A percentile compares a stretch with the other conserved stretches of the same genome.
phyloP scores from a whole-genome alignment of 2,329 filamentous ascomycete species.

The Verticillium alfalfae region DNA sequence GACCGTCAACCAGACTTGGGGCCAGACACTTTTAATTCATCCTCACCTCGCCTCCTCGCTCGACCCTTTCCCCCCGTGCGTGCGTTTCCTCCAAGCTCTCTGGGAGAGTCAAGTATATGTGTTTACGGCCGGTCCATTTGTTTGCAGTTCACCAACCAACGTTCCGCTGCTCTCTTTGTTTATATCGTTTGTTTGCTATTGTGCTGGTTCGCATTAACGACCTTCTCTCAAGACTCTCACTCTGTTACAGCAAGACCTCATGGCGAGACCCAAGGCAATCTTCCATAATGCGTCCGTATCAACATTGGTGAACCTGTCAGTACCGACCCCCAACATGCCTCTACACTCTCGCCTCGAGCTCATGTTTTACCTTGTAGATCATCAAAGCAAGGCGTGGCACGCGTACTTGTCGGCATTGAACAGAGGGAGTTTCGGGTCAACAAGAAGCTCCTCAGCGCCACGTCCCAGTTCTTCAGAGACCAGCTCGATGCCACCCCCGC shows the following conservation, averaged over 20 bases:
- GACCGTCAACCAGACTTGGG: background rate
- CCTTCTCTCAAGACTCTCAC: background rate
- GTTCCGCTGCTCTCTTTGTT: conserved; percentile 1
- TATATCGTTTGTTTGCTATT: conserved; percentile 2
- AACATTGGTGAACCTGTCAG: conserved; percentile 5
- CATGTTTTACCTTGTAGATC: background rate
- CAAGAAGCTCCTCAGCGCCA: conserved; percentile 37
- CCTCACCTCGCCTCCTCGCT: background rate
- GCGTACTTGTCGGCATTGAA: conserved; percentile 35
- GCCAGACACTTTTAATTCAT: background rate
- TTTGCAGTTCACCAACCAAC: background rate
- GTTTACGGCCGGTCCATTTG: conserved; percentile 1
- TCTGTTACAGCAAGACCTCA: conserved; percentile 4
- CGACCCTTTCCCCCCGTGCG: background rate
- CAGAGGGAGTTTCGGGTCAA: conserved; percentile 35
- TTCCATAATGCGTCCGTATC: conserved; percentile 5
- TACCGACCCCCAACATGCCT: background rate
- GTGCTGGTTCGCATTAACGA: background rate
- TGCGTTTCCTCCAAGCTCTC: conserved; percentile 8
- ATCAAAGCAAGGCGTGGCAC: conserved; percentile 16
- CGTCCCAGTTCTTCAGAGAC: conserved; percentile 42
- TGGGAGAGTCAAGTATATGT: conserved; percentile 9
- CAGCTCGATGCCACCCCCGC: conserved; percentile 31
- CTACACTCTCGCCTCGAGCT: background rate
- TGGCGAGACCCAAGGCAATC: conserved; percentile 10